Base-by-base conservation (phyloP, 2,329 filamentous ascomycete species). In the Peltaster fructicola region DNA sequence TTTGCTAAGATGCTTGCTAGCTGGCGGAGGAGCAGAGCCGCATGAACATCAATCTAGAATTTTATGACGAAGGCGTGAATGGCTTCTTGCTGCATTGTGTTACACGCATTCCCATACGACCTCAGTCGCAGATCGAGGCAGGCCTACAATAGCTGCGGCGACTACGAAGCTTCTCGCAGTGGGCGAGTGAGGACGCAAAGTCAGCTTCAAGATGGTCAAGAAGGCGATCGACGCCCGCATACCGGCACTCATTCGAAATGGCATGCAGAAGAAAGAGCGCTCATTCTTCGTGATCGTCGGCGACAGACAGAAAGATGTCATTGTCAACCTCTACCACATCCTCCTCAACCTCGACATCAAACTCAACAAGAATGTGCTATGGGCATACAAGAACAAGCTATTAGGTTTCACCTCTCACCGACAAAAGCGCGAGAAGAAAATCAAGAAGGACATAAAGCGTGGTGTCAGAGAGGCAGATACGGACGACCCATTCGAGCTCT, bases 351-450 rank as follows among this genome's bases (percentile, higher is more conserved):
- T 78, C 47, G 80, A 92, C 48, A 69, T 93, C 36, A 91, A 90
- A 56, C 72, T 91, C 52, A 90, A 88, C 59, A 95, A 95, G 53
- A 88, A 79, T 8, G 82, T 98, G 3, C 61, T 98, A 7, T 98
- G 88, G 88, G 85, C 88, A 11, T 98, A 98, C 61, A 95, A 95
- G 64, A 91, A 90, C 52, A 88, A 98, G 53, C 65, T 98, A 7
- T 61, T 98, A 15, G 84, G 82, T 24, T 95, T 95, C 50, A 90
- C 81, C 15, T 82, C 80, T 57, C 84, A 98, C 55, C 78, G 88
- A 27, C 90, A 92, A 63, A 98, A 98, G 72, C 77, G 88, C 42
- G 88, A 98, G 54, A 73, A 74, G 45, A 98, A 93, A 61, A 93
- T 98, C 52, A 92, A 92, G 59, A 92, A 85, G 54, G 88, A 98